Evolutionary conservation across 179 eudicot genomes (phyloP), one percentile per base, ranked within the genome.

Genomic region (Patellifolia procumbens): DNA sequence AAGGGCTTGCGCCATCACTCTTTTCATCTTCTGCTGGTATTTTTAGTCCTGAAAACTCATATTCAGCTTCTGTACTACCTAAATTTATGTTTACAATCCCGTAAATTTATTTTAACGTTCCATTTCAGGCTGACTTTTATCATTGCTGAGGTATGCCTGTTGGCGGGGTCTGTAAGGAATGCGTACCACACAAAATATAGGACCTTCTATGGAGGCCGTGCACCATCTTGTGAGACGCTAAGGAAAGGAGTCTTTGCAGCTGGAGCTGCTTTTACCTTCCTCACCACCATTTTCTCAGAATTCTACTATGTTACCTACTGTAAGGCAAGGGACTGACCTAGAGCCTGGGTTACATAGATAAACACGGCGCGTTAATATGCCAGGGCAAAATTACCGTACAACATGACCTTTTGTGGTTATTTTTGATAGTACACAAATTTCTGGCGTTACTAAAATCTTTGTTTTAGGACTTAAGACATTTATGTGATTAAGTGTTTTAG

Each of bases 201-300:
- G 72, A 65, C 76, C 7, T 73, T 67, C 72, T 75, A 81, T 9
- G 85, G 72, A 28, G 86, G 88, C 3, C 70, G 78, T 19, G 78
- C 87, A 28, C 96, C 91, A 13, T 83, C 91, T 26, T 94, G 98
- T 61, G 87, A 88, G 78, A 88, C 93, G 7, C 81, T 94, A 60
- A 88, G 98, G 75, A 86, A 89, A 84, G 98, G 98, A 64, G 96
- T 92, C 11, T 94, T 94, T 81, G 94, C 96, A 55, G 91, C 98
- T 4, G 96, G 92, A 46, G 98, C 97, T 22, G 91, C 97, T 15
- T 94, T 94, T 83, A 83, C 78, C 37, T 84, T 92, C 84, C 80
- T 91, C 83, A 92, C 97, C 0, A 79, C 81, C 78, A 84, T 94
- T 52, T 34, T 94, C 76, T 91, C 97, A 1, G 79, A 91, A 77